Percentiles rank a stretch among this genome's conserved stretches.
Conservation (phyloP, 208 protist genomes). For the Angomonas ambiguus region DNA sequence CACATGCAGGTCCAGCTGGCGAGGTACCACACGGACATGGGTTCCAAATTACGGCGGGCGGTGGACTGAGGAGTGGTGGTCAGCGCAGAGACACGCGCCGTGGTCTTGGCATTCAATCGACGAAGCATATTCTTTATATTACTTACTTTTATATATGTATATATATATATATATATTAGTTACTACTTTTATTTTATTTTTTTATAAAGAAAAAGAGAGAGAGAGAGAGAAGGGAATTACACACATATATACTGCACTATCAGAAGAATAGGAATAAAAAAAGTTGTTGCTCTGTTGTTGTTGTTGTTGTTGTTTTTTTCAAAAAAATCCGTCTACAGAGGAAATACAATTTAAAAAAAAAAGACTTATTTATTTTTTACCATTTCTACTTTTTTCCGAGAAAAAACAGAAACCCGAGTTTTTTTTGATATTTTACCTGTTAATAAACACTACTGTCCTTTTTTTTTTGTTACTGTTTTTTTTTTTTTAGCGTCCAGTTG, state of each 20-base stretch:
- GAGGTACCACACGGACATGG: slow-evolving; percentile 86
- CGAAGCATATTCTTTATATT: not conserved
- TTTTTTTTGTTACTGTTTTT: slow-evolving; percentile 13
- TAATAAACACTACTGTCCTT: not conserved
- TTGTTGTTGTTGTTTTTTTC: slow-evolving; percentile 12
- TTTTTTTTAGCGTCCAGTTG: slow-evolving; percentile 1
- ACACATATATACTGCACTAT: slow-evolving; percentile 5
- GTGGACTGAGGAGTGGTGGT: slow-evolving; percentile 29
- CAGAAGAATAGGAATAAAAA: no score
- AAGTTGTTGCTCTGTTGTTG: no score
- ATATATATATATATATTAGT: no score
- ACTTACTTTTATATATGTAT: not conserved
- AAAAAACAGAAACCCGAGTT: not conserved
- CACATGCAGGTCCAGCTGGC: slow-evolving; percentile 79
- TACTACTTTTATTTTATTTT: not conserved
- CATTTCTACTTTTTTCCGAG: not conserved
- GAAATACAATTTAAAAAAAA: slow-evolving; percentile 7
- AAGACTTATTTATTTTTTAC: slow-evolving; percentile 11
- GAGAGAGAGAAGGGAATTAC: slow-evolving; percentile 3
- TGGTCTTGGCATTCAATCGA: not conserved
- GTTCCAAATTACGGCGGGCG: slow-evolving; percentile 73
- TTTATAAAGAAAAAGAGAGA: slow-evolving; percentile 2
- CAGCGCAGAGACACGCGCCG: not conserved
- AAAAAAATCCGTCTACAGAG: slow-evolving; percentile 4
- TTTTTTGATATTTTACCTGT: not conserved